A percentile compares a stretch with the other conserved stretches of the same genome.
Evolutionary conservation across 306 rosid species (phyloP).

Genomic region (Glycine tomentella): DNA sequence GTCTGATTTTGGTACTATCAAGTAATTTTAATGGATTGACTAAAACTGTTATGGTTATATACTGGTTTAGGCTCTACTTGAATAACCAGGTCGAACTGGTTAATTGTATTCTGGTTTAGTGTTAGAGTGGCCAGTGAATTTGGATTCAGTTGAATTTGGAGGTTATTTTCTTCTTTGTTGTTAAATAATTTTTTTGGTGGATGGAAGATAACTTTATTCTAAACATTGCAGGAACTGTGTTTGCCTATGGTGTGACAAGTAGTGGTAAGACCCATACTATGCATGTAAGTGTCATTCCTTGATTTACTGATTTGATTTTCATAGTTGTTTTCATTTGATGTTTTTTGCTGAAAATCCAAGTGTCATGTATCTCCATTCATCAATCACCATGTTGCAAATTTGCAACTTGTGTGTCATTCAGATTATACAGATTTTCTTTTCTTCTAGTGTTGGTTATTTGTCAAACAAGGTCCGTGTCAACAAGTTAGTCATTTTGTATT

Average conservation of each 20-base stretch:
- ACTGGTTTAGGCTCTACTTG: conserved; percentile 15
- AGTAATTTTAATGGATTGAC: conserved; percentile 17
- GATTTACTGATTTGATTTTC: conserved; percentile 7
- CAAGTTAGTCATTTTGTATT: conserved; percentile 12
- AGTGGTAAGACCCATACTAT: conserved; percentile 99
- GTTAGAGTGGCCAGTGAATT: conserved; percentile 32
- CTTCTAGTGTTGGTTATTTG: conserved; percentile 20
- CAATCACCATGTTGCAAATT: conserved; percentile 35
- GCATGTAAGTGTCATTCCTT: conserved; percentile 79
- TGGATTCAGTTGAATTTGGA: conserved; percentile 40
- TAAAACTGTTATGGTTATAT: conserved; percentile 5
- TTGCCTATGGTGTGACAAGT: conserved; percentile 99
- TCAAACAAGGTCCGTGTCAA: too few species aligned
- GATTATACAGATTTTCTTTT: not conserved
- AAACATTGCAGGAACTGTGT: conserved; percentile 86
- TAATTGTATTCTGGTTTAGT: conserved; percentile 15
- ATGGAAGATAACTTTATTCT: conserved; percentile 39
- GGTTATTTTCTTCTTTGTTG: conserved; percentile 12
- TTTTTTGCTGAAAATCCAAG: conserved; percentile 26
- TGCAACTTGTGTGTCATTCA: conserved; percentile 32
- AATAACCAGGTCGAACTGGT: conserved; percentile 12
- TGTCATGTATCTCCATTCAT: not conserved
- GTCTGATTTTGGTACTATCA: conserved; percentile 20
- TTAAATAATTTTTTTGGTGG: not conserved
- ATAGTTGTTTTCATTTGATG: conserved; percentile 30